Conservation (phyloP, 805 yeast genomes). For the Isabelozyma pseudorhagii region DNA sequence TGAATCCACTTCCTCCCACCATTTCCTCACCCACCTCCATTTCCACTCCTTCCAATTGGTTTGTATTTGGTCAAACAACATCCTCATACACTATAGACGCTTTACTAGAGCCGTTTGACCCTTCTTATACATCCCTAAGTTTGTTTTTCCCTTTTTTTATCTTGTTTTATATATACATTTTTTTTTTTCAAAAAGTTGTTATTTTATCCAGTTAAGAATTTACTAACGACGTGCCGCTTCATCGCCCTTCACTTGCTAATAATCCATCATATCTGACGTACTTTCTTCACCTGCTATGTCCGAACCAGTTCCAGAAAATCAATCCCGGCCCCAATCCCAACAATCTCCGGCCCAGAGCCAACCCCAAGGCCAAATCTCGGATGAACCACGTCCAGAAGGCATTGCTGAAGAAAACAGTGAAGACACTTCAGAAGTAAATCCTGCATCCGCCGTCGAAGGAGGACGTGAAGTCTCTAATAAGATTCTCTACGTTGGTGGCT, state of each 20-base stretch:
- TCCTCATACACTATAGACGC: too few species aligned
- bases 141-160: too few species aligned
- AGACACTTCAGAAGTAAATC: constrained; percentile 19
- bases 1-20: not conserved
- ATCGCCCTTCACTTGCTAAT: too few species aligned
- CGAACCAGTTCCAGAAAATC: not conserved
- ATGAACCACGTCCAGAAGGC: not conserved
- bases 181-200: too few species aligned
- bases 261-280: not conserved
- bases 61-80: not conserved
- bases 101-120: too few species aligned
- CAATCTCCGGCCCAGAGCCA: not conserved
- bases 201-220: too few species aligned
- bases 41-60: not conserved
- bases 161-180: too few species aligned
- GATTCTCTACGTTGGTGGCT: constrained; percentile 73
- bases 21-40: not conserved
- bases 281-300: not conserved
- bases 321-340: not conserved
- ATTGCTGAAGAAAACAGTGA: not conserved
- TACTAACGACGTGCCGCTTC: too few species aligned
- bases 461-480: constrained; percentile 77
- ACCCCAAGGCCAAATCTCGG: not conserved
- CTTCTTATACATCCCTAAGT: too few species aligned
- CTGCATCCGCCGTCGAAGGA: constrained; percentile 75